A percentile compares a stretch with the other conserved stretches of the same genome.
These are phyloP conservation scores for Hibiscus tridactylites DNA, from an alignment of 345 rosid species.

Conservation along the genomic window DNA sequence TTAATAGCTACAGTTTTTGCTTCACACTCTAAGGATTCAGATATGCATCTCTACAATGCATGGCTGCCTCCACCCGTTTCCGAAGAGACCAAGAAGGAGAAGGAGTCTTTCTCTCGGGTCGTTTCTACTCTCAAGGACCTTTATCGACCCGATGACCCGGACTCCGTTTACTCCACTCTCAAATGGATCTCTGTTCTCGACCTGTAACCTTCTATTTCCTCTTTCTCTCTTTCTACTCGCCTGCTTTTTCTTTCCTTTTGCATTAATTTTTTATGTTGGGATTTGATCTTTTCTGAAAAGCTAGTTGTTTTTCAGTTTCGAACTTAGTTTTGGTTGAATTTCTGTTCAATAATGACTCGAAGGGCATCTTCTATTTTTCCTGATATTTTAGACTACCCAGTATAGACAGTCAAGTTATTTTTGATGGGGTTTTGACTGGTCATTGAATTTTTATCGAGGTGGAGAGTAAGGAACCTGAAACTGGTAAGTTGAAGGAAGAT, in stretches of 20 bases:
- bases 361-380: neutral
- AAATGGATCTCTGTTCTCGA: slow-evolving; percentile 90
- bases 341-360: neutral
- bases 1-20: neutral
- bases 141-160: slow-evolving; percentile 74
- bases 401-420: neutral
- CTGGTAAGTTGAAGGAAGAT: too few relatives aligned
- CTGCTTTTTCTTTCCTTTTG: neutral
- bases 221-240: neutral
- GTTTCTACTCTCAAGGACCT: slow-evolving; percentile 53
- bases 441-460: neutral
- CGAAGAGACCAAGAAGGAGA: slow-evolving; percentile 71
- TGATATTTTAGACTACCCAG: neutral
- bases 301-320: neutral
- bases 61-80: slow-evolving; percentile 96
- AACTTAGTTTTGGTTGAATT: neutral
- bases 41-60: slow-evolving; percentile 91
- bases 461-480: neutral
- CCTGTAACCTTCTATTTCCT: slow-evolving; percentile 40
- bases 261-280: neutral
- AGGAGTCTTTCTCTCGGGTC: slow-evolving; percentile 65
- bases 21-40: neutral
- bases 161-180: slow-evolving; percentile 82
- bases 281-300: neutral
- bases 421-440: neutral